Evolutionary conservation across 139 green algal genomes (phyloP), one percentile per base, ranked within the genome.

Genomic region (Closterium sp.): DNA sequence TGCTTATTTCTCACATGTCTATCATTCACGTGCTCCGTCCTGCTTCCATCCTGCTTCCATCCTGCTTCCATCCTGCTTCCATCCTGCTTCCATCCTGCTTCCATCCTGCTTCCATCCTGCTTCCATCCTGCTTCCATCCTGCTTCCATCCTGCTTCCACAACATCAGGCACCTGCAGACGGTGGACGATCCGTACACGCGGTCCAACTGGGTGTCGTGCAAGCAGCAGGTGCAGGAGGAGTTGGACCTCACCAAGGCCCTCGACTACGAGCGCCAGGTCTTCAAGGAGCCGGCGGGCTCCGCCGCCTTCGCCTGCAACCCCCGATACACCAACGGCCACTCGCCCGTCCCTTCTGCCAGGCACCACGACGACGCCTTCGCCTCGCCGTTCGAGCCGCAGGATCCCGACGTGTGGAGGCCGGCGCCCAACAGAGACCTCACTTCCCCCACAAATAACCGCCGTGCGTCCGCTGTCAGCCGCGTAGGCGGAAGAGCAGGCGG

Each of bases 161-260:
- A 28, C 3, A 21, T 38, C 90, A 96, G 92, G 84, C 90, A 95
- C 90, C 86, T 94, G 64, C 38, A 34, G 12, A 91, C 35, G 83
- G 25, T 93, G 28, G 83, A 90, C 5, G 95, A 96, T 38, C 64
- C 90, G 2, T 93, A 92, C 85, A 87, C 94, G 16, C 88, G 84
- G n/a, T 89, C 34, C 9, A 93, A 93, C 64, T 96, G 95, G 95
- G 90, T 94, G 31, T 89, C 90, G 6, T 96, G 92, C 91, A 90
- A 95, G 90, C 69, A 91, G 7, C 86, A 94, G 2, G 91, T 97
- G 33, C 84, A 92, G 64, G 89, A 95, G 28, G 96, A 97, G 92
- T 64, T 95, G 0, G 36, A 95, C 16, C 76, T 96, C 19, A 87
- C 95, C 16, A 92, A 93, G 30, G 89, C 94, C 2, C 91, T 96